These are phyloP conservation scores for Triticum turgidum DNA, from an alignment of 176 grass and related monocot species.

Conservation along the genomic window DNA sequence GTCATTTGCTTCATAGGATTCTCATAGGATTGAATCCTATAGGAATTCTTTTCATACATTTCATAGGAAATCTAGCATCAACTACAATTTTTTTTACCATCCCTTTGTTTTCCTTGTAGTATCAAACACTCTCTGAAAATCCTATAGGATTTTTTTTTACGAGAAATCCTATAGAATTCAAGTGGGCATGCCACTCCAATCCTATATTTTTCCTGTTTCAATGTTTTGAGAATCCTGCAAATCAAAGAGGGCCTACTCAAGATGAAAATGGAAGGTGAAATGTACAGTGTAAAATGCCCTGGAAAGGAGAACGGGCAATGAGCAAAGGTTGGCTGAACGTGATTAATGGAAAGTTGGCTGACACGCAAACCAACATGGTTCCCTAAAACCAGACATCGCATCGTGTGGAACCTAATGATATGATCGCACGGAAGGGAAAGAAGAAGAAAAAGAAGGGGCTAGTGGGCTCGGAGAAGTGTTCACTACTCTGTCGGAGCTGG, in stretches of 20 bases:
- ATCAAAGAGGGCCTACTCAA: not conserved
- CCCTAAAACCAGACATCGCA: slow-evolving; percentile 18
- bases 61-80: too few species aligned
- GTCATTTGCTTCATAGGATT: too few species aligned
- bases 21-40: too few species aligned
- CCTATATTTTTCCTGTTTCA: too few species aligned
- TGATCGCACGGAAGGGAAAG: not conserved
- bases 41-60: too few species aligned
- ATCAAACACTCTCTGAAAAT: too few species aligned
- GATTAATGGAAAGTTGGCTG: slow-evolving; percentile 3
- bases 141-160: too few species aligned
- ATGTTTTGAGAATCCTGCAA: too few species aligned
- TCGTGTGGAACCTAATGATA: not conserved
- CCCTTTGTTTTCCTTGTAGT: too few species aligned
- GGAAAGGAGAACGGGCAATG: not conserved
- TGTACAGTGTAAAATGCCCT: not conserved
- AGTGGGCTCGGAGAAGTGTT: not conserved
- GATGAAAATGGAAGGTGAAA: not conserved
- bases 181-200: too few species aligned
- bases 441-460: not conserved
- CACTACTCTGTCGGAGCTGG: not conserved
- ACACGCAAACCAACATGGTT: not conserved
- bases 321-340: not conserved
- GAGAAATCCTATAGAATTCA: too few species aligned
- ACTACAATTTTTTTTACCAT: too few species aligned